A percentile compares a stretch with the other conserved stretches of the same genome.
Evolutionary conservation across 1,284 basidiomycete genomes (phyloP).

Genomic region (Austroboletus novae-zelandiae): DNA sequence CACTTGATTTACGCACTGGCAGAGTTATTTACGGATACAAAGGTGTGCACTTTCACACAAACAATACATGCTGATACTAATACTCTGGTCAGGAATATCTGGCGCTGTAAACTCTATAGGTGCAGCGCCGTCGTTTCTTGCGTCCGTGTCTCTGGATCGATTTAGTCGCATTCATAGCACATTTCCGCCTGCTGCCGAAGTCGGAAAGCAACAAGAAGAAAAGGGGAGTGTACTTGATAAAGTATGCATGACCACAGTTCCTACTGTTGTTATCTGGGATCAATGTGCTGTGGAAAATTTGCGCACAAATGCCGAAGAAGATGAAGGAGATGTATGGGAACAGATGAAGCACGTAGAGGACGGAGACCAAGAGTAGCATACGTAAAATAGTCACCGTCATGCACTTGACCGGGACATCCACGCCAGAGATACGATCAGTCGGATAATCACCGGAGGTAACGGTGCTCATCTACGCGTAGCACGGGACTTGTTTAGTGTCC

Average conservation of each 20-base stretch:
- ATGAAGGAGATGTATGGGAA: conserved; percentile 38
- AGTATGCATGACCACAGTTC: conserved; percentile 64
- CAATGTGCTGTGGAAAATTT: conserved; percentile 24
- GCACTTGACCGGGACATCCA: not conserved
- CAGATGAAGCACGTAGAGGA: conserved; percentile 49
- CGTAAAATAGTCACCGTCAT: not conserved
- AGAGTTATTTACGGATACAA: conserved; percentile 69
- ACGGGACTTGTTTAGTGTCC: conserved; percentile 36
- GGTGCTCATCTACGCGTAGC: not conserved
- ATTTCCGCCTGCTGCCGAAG: conserved; percentile 49
- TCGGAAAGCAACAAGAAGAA: conserved; percentile 53
- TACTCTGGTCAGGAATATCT: conserved; percentile 51
- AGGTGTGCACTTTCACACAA: conserved; percentile 40
- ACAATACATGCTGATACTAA: conserved; percentile 3
- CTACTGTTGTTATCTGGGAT: conserved; percentile 64
- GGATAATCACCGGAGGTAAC: not conserved
- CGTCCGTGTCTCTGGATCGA: conserved; percentile 65
- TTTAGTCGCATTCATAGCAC: conserved; percentile 74
- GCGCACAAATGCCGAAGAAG: conserved; percentile 16
- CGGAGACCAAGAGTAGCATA: conserved; percentile 25
- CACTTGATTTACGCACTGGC: conserved; percentile 77
- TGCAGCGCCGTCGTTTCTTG: conserved; percentile 49
- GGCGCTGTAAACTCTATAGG: conserved; percentile 68
- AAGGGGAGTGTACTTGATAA: conserved; percentile 70
- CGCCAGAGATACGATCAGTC: not conserved